Conservation (phyloP, 768 basidiomycete genomes). For the Mycena pura region DNA sequence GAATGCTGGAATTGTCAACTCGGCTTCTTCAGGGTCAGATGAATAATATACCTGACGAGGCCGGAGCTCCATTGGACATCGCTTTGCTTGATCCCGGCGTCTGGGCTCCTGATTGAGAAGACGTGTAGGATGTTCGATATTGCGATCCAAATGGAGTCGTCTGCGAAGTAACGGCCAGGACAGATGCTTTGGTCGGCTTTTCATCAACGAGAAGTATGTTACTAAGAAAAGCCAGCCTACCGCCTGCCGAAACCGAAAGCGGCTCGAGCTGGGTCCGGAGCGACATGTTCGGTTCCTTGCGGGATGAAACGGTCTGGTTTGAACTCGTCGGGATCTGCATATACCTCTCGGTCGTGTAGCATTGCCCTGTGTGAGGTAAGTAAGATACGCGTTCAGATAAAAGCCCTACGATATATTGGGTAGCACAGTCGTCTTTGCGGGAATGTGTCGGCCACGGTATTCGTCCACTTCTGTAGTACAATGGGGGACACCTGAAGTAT, state of each 20-base stretch:
- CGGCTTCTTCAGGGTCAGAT: background rate
- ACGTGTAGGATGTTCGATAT: background rate
- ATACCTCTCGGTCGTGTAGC: constrained; percentile 5
- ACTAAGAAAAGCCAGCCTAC: background rate
- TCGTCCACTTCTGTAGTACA: constrained; percentile 7
- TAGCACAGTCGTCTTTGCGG: constrained; percentile 5
- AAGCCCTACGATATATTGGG: constrained; percentile 5
- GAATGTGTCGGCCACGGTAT: background rate
- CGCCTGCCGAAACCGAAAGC: constrained; percentile 11
- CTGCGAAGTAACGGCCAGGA: constrained; percentile 2
- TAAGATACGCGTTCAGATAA: background rate
- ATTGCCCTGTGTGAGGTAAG: background rate
- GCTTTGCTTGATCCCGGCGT: background rate
- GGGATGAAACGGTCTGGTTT: constrained; percentile 5
- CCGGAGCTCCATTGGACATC: constrained; percentile 8
- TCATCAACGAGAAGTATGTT: too few species aligned
- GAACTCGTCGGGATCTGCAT: constrained; percentile 2
- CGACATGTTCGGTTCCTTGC: background rate
- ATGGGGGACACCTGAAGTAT: constrained; percentile 7
- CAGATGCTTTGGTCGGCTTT: background rate
- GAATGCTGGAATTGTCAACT: background rate
- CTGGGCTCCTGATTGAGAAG: background rate
- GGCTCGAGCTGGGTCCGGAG: constrained; percentile 10
- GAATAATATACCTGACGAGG: constrained; percentile 5
- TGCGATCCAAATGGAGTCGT: constrained; percentile 9